These are phyloP conservation scores for Suillus clintonianus DNA, from an alignment of 768 basidiomycete genomes.

Conservation along the genomic window DNA sequence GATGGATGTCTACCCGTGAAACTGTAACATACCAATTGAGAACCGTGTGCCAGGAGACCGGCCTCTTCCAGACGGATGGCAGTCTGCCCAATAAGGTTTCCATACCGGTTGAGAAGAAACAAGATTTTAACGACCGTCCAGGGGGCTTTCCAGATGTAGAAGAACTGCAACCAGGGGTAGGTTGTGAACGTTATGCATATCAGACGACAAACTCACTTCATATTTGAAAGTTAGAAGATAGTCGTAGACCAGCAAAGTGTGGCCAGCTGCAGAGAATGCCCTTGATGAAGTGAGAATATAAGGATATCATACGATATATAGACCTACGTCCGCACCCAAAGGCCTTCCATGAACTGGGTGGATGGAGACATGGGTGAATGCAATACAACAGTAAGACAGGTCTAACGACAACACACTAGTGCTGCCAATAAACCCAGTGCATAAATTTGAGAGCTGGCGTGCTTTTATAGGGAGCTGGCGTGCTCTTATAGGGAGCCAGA, in stretches of 20 bases:
- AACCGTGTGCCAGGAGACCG: conserved; percentile 4
- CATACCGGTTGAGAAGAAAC: conserved; percentile 20
- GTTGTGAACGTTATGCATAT: background rate
- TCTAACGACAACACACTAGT: background rate
- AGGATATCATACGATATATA: background rate
- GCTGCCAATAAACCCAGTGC: background rate
- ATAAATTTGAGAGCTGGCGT: background rate
- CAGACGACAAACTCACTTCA: conserved; percentile 10
- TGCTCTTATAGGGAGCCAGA: background rate
- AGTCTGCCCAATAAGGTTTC: conserved; percentile 14
- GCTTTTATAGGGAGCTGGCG: background rate
- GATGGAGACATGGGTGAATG: conserved; percentile 2
- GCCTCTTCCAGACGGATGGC: conserved; percentile 7
- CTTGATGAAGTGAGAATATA: background rate
- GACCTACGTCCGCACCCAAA: conserved; percentile 9
- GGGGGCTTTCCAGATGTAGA: conserved; percentile 18
- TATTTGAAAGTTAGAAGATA: conserved; percentile 15
- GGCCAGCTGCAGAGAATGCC: conserved; percentile 8
- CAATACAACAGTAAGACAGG: background rate
- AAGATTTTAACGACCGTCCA: conserved; percentile 10
- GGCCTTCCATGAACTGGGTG: background rate
- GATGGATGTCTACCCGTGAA: background rate
- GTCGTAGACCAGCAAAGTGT: conserved; percentile 15
- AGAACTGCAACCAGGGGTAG: conserved; percentile 5
- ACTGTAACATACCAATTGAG: background rate